Evolutionary conservation across 768 basidiomycete genomes (phyloP).

Genomic region (Tylopilus sp.): DNA sequence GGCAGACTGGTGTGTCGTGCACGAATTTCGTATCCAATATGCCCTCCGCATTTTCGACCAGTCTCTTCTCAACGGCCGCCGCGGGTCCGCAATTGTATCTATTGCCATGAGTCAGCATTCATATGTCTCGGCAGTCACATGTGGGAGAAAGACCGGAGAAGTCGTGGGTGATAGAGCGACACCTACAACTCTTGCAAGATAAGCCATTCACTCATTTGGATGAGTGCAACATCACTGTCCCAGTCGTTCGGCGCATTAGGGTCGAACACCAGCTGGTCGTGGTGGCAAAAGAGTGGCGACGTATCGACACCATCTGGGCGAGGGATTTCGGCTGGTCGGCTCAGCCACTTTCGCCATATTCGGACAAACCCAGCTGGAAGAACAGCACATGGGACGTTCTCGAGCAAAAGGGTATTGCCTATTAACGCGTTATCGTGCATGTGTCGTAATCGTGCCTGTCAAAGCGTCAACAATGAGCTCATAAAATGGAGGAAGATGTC

Average conservation of each 20-base stretch:
- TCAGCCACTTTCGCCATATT: constrained; percentile 69
- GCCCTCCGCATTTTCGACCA: constrained; percentile 25
- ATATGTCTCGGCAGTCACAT: constrained; percentile 3
- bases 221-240: constrained; percentile 51
- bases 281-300: constrained; percentile 61
- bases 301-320: constrained; percentile 68
- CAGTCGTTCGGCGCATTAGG: constrained; percentile 59
- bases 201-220: constrained; percentile 66
- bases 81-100: constrained; percentile 60
- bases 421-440: constrained; percentile 56
- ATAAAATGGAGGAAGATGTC: constrained; percentile 13
- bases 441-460: constrained; percentile 58
- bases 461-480: constrained; percentile 12
- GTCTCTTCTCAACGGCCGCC: constrained; percentile 43
- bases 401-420: constrained; percentile 42
- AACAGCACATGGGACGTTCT: constrained; percentile 53
- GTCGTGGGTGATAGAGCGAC: constrained; percentile 5
- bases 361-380: constrained; percentile 61
- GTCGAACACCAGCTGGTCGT: constrained; percentile 61
- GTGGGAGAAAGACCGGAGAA: constrained; percentile 1
- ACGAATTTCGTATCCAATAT: constrained; percentile 37
- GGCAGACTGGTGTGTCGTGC: constrained; percentile 54
- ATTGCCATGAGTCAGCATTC: constrained; percentile 18
- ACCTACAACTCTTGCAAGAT: constrained; percentile 55
- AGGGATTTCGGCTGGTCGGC: constrained; percentile 46